Evolutionary conservation across 805 yeast genomes (phyloP), one percentile per base, ranked within the genome.

Genomic region (Yarrowia alimentaria): DNA sequence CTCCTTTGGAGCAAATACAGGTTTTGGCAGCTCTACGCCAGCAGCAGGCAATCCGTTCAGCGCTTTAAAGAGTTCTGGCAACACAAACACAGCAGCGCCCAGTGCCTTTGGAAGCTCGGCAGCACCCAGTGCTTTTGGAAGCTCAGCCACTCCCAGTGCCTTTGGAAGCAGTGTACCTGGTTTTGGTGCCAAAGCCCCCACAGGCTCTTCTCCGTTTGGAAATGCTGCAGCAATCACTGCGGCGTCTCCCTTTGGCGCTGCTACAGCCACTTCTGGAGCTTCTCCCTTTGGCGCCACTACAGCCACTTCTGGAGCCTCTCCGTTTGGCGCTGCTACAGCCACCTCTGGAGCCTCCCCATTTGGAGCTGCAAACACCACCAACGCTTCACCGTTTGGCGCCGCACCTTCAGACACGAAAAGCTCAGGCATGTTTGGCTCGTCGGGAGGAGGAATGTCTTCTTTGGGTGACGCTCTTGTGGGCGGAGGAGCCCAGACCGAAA

Each of bases 201-300:
- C 29, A 2, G 16, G 40, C 4, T 26, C 40, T 21, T 6, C 8
- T 6, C 24, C 24, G 8, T 34, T 34, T 21, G 40, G 40, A 13
- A 13, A 9, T 6, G 24, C 24, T 21, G 24, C 9, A 6, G 9
- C 29, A 25, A 25, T 6, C 29, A 25, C 29, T 6, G 29, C 14
- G 6, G 4, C 40, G 11, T 20, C 13, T 25, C 13, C 29, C n/a
- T 25, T 25, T 25, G 29, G 29, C 11, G 29, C 24, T 21, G 31
- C 10, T 28, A 24, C 8, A 9, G 24, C 24, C 9, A 21, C 24
- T 21, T 21, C 24, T 21, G 24, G 24, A 6, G 24, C 24, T 6
- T 21, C 24, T 21, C 24, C 50, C 7, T 43, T 30, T 43, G 35
- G 37, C 5, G 14, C 14, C 9, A 10, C n/a, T n/a, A n/a, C 37